A percentile compares a stretch with the other conserved stretches of the same genome.
These are phyloP conservation scores for Glomus cerebriforme DNA, from an alignment of 192 early-diverging fungal genomes.

Conservation along the genomic window DNA sequence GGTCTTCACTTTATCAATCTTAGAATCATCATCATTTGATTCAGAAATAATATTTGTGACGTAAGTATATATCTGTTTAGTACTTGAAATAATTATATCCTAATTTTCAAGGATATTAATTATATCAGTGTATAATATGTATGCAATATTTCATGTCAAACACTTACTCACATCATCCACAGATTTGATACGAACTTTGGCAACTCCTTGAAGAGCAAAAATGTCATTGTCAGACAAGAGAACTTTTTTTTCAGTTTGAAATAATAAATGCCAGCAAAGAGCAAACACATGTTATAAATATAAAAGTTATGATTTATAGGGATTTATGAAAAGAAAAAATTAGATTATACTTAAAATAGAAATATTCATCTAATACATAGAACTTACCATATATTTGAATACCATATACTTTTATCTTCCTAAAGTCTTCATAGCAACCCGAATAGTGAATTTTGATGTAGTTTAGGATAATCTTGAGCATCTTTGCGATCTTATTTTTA, in stretches of 20 bases:
- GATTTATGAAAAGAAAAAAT: slow-evolving; percentile 16
- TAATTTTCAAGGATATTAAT: slow-evolving; percentile 5
- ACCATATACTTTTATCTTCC: slow-evolving; percentile 23
- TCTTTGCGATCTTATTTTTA: too few relatives aligned
- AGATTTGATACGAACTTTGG: slow-evolving; percentile 17
- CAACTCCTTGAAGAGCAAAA: slow-evolving; percentile 6
- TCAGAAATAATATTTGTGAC: slow-evolving; percentile 10
- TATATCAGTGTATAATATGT: too few relatives aligned
- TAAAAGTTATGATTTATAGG: slow-evolving; percentile 15
- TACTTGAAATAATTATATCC: slow-evolving; percentile 30
- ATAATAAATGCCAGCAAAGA: slow-evolving; percentile 13
- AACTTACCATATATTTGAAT: slow-evolving; percentile 6
- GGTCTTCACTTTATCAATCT: slow-evolving; percentile 20
- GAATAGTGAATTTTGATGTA: slow-evolving; percentile 17
- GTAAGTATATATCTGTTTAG: not conserved
- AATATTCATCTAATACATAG: not conserved
- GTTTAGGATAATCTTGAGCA: slow-evolving; percentile 14
- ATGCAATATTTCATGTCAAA: slow-evolving; percentile 18
- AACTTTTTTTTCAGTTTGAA: slow-evolving; percentile 18
- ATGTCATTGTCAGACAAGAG: not conserved
- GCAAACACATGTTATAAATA: slow-evolving; percentile 10
- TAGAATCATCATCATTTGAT: slow-evolving; percentile 22
- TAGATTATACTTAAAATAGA: not conserved
- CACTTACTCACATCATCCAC: slow-evolving; percentile 16
- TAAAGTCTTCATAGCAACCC: not conserved